Base-by-base conservation (phyloP, 371 early-diverging fungal species). In the Blakeslea trispora region DNA sequence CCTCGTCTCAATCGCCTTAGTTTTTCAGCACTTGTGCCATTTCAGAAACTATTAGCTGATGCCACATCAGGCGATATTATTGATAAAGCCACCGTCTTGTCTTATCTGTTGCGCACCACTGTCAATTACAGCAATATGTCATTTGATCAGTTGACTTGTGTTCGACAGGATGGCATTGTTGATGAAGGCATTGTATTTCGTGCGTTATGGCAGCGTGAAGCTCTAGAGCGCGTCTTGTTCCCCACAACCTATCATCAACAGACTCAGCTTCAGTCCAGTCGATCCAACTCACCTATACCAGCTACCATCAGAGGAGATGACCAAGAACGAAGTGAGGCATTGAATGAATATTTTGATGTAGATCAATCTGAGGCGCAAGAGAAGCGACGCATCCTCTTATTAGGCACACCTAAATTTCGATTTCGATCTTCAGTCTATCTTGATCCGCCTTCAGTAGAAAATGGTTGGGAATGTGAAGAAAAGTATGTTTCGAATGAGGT, bases 81-180 rank as follows among this genome's bases (percentile, higher is more conserved):
- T 59, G 74, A 77, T 46, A 77, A 77, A 46, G 77, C 77, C 0
- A 71, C 77, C 6, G 70, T 77, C 0, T 49, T 77, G 1, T 77
- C 77, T 1, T 69, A 77, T 34, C 45, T 78, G 18, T 44, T 78
- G 9, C 62, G 64, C 8, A 75, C 72, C 6, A 78, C 75, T 0
- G 65, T 78, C 8, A 68, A 62, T 17, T 78, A 75, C 34, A 78
- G 75, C 57, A 78, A 78, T 43, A 78, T 78, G 79, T 71, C 79
- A 19, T 78, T 78, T 51, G 75, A 73, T 35, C 79, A 78, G 32
- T 48, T 78, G 10, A 69, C 71, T 1, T 55, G 43, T n/a, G 79
- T 78, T 4, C 65, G 73, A 2, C 64, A 69, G 0, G 79, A 78
- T 42, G 70, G 75, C 3, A 75, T 78, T 55, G 79, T 78, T 1